Percentiles rank a stretch among this genome's conserved stretches.
phyloP scores from a whole-genome alignment of 495 filamentous ascomycete genomes.

The Xylaria intraflava region DNA sequence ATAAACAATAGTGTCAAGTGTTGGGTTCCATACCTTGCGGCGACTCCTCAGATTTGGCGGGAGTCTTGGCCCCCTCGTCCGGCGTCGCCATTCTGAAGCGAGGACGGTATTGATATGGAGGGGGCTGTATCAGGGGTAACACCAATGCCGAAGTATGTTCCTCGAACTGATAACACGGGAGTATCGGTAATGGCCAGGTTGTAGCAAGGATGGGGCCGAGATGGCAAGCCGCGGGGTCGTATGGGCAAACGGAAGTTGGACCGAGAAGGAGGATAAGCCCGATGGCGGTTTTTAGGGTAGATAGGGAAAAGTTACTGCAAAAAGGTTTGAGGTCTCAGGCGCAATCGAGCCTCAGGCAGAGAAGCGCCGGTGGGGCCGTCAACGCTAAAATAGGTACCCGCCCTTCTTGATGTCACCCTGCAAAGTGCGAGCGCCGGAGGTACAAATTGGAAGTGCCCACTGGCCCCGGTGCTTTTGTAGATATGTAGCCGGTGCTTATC shows the following conservation, averaged over 20 bases:
- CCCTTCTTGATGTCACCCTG: no score
- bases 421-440: no score
- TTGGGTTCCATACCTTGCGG: slow-evolving; percentile 3
- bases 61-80: slow-evolving; percentile 2
- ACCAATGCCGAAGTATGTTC: background rate
- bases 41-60: background rate
- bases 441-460: no score
- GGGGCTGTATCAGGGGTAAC: background rate
- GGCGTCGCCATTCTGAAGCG: slow-evolving; percentile 2
- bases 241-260: background rate
- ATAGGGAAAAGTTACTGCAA: no score
- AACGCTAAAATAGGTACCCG: background rate
- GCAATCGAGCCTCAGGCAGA: slow-evolving; percentile 2
- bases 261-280: no score
- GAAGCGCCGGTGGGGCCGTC: slow-evolving; percentile 4
- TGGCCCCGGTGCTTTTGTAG: no score
- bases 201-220: background rate
- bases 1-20: background rate
- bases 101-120: background rate
- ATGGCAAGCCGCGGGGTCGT: background rate
- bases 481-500: no score
- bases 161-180: background rate
- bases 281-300: no score
- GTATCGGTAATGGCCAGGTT: background rate
- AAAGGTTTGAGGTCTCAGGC: no score